These are phyloP conservation scores for Arachis monticola DNA, from an alignment of 331 rosid species.

Conservation along the genomic window DNA sequence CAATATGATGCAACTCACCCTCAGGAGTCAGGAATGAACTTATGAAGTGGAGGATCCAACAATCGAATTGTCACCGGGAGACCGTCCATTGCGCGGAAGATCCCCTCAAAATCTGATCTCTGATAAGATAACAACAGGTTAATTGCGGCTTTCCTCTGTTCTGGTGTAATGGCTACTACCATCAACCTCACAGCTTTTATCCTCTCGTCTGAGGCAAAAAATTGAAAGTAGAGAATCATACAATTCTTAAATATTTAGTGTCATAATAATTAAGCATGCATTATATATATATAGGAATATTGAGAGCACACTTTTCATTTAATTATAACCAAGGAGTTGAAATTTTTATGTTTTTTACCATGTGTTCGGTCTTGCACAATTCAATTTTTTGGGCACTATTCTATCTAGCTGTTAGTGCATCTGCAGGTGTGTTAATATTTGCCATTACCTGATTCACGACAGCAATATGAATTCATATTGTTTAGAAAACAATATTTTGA, in stretches of 20 bases:
- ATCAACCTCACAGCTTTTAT: too few relatives aligned
- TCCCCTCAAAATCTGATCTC: too few relatives aligned
- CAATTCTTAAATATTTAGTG: too few relatives aligned
- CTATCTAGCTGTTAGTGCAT: conserved; percentile 79
- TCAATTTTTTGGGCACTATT: conserved; percentile 47
- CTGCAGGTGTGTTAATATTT: conserved; percentile 96
- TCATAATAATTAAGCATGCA: background rate
- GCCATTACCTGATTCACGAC: conserved; percentile 81
- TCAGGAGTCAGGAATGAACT: conserved; percentile 77
- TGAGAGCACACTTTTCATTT: too few relatives aligned
- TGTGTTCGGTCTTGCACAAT: conserved; percentile 96
- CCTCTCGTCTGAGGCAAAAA: too few relatives aligned
- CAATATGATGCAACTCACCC: conserved; percentile 90
- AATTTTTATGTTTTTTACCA: conserved; percentile 54
- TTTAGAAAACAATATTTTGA: too few relatives aligned
- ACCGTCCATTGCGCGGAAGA: too few relatives aligned
- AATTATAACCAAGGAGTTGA: background rate
- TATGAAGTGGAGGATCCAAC: conserved; percentile 98
- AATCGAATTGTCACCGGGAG: conserved; percentile 64
- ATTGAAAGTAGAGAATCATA: too few relatives aligned
- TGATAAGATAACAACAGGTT: too few relatives aligned
- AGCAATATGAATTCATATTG: background rate
- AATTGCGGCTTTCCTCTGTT: too few relatives aligned
- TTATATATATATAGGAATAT: too few relatives aligned
- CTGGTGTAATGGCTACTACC: too few relatives aligned